These are phyloP conservation scores for Rubroboletus pulcherrimus DNA, from an alignment of 768 basidiomycete genomes.

Conservation along the genomic window DNA sequence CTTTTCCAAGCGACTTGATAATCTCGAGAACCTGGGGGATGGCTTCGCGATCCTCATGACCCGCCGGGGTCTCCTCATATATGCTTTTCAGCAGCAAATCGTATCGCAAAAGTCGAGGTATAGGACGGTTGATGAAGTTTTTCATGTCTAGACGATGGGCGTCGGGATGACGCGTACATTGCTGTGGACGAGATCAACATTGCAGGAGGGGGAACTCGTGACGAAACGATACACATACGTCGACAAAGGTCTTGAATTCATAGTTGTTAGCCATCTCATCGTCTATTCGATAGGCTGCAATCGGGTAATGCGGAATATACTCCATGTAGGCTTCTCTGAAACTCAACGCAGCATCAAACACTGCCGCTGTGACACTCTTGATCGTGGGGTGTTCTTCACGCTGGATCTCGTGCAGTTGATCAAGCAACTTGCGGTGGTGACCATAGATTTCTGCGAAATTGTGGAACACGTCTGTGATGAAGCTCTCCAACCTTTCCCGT, in stretches of 20 bases:
- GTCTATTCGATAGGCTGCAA: conserved; percentile 82
- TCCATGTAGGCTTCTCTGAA: conserved; percentile 93
- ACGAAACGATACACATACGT: conserved; percentile 44
- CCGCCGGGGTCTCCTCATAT: conserved; percentile 65
- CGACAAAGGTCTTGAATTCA: conserved; percentile 77
- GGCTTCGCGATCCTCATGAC: conserved; percentile 75
- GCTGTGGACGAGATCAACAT: conserved; percentile 25
- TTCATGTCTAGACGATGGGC: conserved; percentile 88
- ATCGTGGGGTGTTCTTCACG: conserved; percentile 83
- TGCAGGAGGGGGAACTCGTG: not conserved
- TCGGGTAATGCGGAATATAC: conserved; percentile 91
- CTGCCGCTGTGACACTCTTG: conserved; percentile 72
- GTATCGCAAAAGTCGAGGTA: conserved; percentile 86
- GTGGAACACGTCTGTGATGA: conserved; percentile 86
- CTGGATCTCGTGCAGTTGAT: conserved; percentile 82
- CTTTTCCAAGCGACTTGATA: conserved; percentile 82
- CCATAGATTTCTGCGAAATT: conserved; percentile 75
- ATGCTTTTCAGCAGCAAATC: conserved; percentile 80
- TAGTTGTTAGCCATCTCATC: conserved; percentile 82
- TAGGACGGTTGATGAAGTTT: conserved; percentile 88
- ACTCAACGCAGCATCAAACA: conserved; percentile 86
- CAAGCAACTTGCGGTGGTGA: conserved; percentile 73
- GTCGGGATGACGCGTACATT: conserved; percentile 62
- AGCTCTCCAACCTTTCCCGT: conserved; percentile 62
- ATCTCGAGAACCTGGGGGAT: conserved; percentile 87